Evolutionary conservation across 805 yeast species (phyloP).

Genomic region (Starmerella scarabaei): DNA sequence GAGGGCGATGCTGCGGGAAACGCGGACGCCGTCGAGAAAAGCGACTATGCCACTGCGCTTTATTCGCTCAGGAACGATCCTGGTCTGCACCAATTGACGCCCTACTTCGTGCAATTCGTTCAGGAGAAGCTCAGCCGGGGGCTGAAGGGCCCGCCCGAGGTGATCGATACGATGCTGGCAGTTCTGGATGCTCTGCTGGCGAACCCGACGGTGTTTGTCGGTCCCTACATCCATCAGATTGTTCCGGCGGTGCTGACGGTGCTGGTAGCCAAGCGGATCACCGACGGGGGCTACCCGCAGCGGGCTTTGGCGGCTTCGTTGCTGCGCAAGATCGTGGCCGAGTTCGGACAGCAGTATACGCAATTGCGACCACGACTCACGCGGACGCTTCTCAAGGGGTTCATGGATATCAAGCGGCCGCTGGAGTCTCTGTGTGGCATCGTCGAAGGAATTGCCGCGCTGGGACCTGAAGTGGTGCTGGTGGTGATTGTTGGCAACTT

Average conservation of each 20-base stretch:
- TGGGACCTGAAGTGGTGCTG: slow-evolving; percentile 81
- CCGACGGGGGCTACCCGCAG: slow-evolving; percentile 40
- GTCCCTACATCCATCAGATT: slow-evolving; percentile 89
- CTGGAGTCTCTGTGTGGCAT: slow-evolving; percentile 90
- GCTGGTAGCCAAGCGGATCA: slow-evolving; percentile 70
- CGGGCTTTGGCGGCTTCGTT: slow-evolving; percentile 82
- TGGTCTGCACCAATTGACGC: slow-evolving; percentile 91
- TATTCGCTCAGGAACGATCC: slow-evolving; percentile 81
- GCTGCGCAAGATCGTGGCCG: slow-evolving; percentile 60
- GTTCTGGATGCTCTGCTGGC: slow-evolving; percentile 73
- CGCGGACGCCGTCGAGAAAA: slow-evolving; percentile 31
- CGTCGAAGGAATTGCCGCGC: slow-evolving; percentile 63
- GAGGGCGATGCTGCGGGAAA: slow-evolving; percentile 19
- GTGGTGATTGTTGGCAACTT: slow-evolving; percentile 74
- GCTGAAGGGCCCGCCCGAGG: slow-evolving; percentile 41
- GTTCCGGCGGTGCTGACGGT: slow-evolving; percentile 94
- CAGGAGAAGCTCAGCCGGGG: slow-evolving; percentile 91
- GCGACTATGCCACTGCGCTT: slow-evolving; percentile 62
- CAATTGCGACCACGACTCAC: slow-evolving; percentile 88
- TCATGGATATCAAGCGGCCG: slow-evolving; percentile 70
- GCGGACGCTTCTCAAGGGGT: slow-evolving; percentile 80
- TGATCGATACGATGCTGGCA: slow-evolving; percentile 74
- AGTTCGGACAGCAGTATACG: slow-evolving; percentile 74
- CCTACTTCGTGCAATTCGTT: slow-evolving; percentile 89
- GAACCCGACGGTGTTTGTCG: slow-evolving; percentile 75